phyloP scores from a whole-genome alignment of 163 green algal genomes.

The Scenedesmus sp. region DNA sequence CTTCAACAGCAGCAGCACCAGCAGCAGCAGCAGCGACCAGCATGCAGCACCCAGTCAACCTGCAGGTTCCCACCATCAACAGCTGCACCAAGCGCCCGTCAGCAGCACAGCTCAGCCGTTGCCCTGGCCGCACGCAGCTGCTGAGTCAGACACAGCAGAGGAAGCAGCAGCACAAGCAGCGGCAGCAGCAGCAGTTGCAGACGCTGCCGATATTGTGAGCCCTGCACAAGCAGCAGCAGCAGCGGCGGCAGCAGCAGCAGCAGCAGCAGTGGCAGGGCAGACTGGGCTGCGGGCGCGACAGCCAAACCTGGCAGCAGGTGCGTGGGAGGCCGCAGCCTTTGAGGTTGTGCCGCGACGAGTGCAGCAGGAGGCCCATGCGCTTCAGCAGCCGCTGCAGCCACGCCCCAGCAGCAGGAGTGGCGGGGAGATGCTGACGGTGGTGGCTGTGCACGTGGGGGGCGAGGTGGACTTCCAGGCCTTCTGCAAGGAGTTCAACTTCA shows the following conservation, averaged over 20 bases:
- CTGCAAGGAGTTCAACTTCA: slow-evolving; percentile 2
- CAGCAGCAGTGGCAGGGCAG: no score
- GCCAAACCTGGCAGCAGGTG: neutral
- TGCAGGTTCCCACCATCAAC: neutral
- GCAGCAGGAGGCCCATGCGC: neutral
- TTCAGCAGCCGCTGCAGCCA: neutral
- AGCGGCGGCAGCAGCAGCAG: neutral
- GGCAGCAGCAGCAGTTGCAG: neutral
- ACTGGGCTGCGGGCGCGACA: neutral
- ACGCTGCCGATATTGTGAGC: neutral
- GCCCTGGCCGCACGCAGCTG: neutral
- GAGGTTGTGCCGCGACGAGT: neutral
- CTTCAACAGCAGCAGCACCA: slow-evolving; percentile 17
- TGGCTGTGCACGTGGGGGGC: slow-evolving; percentile 16
- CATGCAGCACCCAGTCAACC: neutral
- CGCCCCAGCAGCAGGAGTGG: slow-evolving; percentile 8
- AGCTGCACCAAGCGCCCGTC: neutral
- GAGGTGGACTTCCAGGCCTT: slow-evolving; percentile 41
- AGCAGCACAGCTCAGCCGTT: neutral
- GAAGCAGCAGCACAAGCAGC: slow-evolving; percentile 5
- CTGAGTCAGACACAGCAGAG: neutral
- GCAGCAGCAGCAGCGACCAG: slow-evolving; percentile 21
- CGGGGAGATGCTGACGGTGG: neutral
- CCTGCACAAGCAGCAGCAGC: neutral
- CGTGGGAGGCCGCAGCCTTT: neutral